Evolutionary conservation across 805 yeast species (phyloP).

Genomic region (Candida pseudofarinosa): DNA sequence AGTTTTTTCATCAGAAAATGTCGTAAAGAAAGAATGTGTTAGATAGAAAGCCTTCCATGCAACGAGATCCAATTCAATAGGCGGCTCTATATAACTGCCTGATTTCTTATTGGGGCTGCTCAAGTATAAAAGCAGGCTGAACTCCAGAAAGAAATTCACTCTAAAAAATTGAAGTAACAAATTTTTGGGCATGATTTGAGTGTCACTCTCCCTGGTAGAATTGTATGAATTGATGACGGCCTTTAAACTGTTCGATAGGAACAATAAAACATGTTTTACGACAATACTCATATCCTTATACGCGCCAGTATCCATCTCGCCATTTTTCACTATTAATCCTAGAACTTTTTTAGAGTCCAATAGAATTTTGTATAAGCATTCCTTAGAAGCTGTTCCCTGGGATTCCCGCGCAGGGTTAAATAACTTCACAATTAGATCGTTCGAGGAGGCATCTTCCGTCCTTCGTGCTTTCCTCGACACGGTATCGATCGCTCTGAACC

Average conservation of each 20-base stretch:
- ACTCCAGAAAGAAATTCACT: slow-evolving; percentile 17
- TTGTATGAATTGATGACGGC: slow-evolving; percentile 6
- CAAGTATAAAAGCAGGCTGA: slow-evolving; percentile 15
- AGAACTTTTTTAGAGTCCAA: slow-evolving; percentile 2
- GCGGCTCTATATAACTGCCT: background rate
- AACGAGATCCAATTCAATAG: background rate
- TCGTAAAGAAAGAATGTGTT: background rate
- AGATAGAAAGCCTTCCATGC: background rate
- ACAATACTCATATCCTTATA: slow-evolving; percentile 15
- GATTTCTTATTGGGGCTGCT: slow-evolving; percentile 5
- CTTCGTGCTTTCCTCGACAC: slow-evolving; percentile 1
- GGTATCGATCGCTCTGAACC: slow-evolving; percentile 16
- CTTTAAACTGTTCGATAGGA: slow-evolving; percentile 5
- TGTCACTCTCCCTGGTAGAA: slow-evolving; percentile 15
- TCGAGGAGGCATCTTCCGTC: background rate
- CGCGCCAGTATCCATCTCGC: slow-evolving; percentile 9
- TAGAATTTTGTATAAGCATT: background rate
- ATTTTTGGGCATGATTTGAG: slow-evolving; percentile 15
- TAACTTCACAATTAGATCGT: background rate
- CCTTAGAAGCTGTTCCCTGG: background rate
- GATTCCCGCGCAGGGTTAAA: background rate
- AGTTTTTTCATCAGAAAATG: background rate
- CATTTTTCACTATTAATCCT: slow-evolving; percentile 1
- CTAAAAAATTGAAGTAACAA: slow-evolving; percentile 20
- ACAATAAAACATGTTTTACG: background rate